These are phyloP conservation scores for Zygosaccharomyces bailii DNA, from an alignment of 805 yeast species.

Conservation along the genomic window DNA sequence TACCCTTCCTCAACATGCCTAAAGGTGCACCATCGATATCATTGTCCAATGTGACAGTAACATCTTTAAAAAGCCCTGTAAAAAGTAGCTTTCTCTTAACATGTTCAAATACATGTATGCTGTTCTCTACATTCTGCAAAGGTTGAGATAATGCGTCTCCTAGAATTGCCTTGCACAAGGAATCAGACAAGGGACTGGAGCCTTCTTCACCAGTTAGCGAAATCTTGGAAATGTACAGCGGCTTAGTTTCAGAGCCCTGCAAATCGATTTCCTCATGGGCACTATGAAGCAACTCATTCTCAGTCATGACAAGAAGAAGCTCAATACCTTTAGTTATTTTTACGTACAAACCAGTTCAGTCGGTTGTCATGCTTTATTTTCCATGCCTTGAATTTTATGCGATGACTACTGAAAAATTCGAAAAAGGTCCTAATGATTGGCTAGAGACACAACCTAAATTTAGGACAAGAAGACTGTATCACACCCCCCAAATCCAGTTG, in stretches of 20 bases:
- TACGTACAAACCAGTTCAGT: background rate
- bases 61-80: constrained; percentile 46
- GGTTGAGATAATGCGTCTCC: constrained; percentile 44
- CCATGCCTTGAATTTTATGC: constrained; percentile 2
- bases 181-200: constrained; percentile 38
- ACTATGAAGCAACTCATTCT: constrained; percentile 1
- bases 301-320: background rate
- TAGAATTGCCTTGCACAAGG: constrained; percentile 46
- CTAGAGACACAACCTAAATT: background rate
- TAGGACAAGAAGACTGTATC: background rate
- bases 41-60: constrained; percentile 42
- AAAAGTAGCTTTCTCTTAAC: constrained; percentile 39
- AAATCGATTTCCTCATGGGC: constrained; percentile 9
- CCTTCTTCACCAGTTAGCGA: constrained; percentile 22
- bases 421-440: constrained; percentile 5
- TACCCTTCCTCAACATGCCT: constrained; percentile 9
- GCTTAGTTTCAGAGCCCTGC: constrained; percentile 18
- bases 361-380: background rate
- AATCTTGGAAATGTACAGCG: constrained; percentile 23
- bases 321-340: background rate
- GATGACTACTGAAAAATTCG: constrained; percentile 1
- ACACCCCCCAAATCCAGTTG: background rate
- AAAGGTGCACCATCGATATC: constrained; percentile 26
- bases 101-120: constrained; percentile 35
- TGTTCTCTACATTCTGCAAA: constrained; percentile 40